Percentiles rank a stretch among this genome's conserved stretches.
Conservation (phyloP, 2,329 filamentous ascomycete species). For the Apiospora sp. region DNA sequence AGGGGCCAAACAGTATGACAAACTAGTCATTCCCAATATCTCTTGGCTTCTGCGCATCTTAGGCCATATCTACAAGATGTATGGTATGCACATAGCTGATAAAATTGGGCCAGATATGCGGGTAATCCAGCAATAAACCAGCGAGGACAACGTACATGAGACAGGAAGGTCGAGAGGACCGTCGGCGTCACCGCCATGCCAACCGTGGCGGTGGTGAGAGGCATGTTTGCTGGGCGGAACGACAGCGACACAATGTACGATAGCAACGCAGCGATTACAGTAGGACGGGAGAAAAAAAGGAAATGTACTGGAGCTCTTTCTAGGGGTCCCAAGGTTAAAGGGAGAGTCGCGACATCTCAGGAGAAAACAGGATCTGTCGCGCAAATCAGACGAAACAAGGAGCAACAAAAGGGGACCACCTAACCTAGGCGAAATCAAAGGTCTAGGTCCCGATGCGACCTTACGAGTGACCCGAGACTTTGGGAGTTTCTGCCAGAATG, state of each 20-base stretch:
- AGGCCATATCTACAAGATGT: neutral
- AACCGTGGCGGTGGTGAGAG: slow-evolving; percentile 72
- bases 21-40: slow-evolving; percentile 5
- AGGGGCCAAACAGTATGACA: neutral
- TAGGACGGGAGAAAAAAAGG: slow-evolving; percentile 10
- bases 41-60: slow-evolving; percentile 10
- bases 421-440: slow-evolving; percentile 3
- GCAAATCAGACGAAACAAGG: slow-evolving; percentile 13
- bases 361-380: slow-evolving; percentile 22
- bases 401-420: slow-evolving; percentile 12
- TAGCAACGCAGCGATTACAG: slow-evolving; percentile 6
- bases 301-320: neutral
- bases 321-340: neutral
- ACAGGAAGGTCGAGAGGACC: slow-evolving; percentile 84
- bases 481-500: neutral
- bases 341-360: slow-evolving; percentile 8
- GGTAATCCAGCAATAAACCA: neutral
- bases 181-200: slow-evolving; percentile 86
- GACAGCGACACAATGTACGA: neutral
- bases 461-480: neutral
- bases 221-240: slow-evolving; percentile 46
- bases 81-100: neutral
- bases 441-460: slow-evolving; percentile 12
- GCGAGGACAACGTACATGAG: slow-evolving; percentile 70
- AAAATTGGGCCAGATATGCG: slow-evolving; percentile 19